Percentiles rank a stretch among this genome's conserved stretches.
Conservation (phyloP, 345 rosid species). For the Linum tenue region DNA sequence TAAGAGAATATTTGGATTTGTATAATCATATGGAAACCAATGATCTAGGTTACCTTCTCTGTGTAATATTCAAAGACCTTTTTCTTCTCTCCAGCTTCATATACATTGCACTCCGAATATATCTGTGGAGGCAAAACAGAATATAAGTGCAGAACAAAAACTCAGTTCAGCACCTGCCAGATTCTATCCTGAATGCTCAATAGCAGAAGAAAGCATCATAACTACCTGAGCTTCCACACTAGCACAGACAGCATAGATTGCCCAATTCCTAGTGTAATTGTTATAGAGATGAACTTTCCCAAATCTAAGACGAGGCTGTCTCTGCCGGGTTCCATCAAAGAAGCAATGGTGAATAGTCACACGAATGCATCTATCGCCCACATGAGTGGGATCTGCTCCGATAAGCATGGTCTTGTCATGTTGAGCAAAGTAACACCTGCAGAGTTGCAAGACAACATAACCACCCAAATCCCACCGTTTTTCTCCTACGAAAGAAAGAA, state of each 20-base stretch:
- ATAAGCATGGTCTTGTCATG: conserved; percentile 89
- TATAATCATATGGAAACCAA: neutral
- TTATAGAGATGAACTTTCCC: conserved; percentile 82
- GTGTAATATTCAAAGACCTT: conserved; percentile 66
- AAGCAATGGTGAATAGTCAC: conserved; percentile 96
- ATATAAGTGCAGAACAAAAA: neutral
- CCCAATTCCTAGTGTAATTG: conserved; percentile 85
- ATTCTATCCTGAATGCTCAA: neutral
- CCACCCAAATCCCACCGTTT: too few species aligned
- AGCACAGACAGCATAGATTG: conserved; percentile 91
- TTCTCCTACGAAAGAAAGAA: neutral
- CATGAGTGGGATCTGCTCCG: conserved; percentile 74
- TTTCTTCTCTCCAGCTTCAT: conserved; percentile 90
- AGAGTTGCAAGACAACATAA: conserved; percentile 10
- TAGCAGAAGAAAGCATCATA: neutral
- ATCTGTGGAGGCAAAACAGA: conserved; percentile 33
- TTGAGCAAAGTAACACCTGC: conserved; percentile 72
- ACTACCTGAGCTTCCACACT: conserved; percentile 87
- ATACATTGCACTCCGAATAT: conserved; percentile 84
- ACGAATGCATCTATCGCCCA: conserved; percentile 70
- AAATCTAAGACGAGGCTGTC: conserved; percentile 90
- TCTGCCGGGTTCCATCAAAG: conserved; percentile 77
- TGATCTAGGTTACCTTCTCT: conserved; percentile 46
- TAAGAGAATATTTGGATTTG: too few species aligned
- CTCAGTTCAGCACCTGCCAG: neutral